phyloP scores from a whole-genome alignment of 306 rosid species.

The Morella rubra region DNA sequence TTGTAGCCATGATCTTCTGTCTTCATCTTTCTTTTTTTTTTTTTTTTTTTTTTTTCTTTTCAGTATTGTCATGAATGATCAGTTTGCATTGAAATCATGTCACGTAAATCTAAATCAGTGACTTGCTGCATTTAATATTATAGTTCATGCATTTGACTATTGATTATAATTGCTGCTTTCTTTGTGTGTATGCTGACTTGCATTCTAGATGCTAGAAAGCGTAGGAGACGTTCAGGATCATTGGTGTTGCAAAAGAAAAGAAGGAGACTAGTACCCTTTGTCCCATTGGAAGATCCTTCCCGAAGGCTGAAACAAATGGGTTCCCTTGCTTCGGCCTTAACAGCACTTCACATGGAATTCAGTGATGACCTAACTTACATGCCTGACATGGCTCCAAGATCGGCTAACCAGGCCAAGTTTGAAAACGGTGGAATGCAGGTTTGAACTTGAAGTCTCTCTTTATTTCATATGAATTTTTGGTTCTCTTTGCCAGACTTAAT shows the following conservation, averaged over 20 bases:
- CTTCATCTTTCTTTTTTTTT: neutral
- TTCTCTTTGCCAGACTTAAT: neutral
- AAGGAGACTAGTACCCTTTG: conserved; percentile 64
- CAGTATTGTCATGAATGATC: no score
- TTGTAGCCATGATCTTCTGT: neutral
- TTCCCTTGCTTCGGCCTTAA: conserved; percentile 78
- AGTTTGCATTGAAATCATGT: neutral
- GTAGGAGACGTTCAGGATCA: conserved; percentile 54
- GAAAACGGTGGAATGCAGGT: conserved; percentile 95
- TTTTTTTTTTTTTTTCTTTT: neutral
- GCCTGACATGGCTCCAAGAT: conserved; percentile 64
- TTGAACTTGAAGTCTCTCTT: neutral
- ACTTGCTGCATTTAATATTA: neutral
- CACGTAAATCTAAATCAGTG: neutral
- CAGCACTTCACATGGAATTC: conserved; percentile 58
- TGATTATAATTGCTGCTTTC: conserved; percentile 19
- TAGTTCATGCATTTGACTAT: neutral
- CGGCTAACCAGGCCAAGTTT: conserved; percentile 54
- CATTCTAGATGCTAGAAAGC: conserved; percentile 61
- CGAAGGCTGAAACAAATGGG: conserved; percentile 76
- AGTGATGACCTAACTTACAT: conserved; percentile 64
- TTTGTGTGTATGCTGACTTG: conserved; percentile 30
- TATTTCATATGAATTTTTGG: conserved; percentile 8
- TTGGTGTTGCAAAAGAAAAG: conserved; percentile 67
- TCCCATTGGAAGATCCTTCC: conserved; percentile 60